Percentiles rank a stretch among this genome's conserved stretches.
Conservation (phyloP, 257 asterid genomes). For the Capsicum rhomboideum region DNA sequence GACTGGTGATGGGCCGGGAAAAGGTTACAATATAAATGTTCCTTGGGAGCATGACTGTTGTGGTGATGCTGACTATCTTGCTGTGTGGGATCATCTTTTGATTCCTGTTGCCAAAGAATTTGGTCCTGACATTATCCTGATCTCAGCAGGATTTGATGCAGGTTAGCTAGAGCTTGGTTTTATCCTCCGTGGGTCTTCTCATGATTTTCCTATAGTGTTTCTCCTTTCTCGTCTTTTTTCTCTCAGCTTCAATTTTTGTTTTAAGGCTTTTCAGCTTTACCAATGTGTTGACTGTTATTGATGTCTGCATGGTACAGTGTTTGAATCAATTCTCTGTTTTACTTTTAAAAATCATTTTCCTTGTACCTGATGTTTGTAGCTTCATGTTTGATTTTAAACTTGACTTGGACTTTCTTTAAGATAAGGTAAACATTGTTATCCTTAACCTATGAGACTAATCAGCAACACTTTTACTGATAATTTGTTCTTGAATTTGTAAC, state of each 20-base stretch:
- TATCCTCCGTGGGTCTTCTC: not conserved
- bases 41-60: constrained; percentile 85
- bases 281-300: not conserved
- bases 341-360: not conserved
- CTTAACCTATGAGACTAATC: not conserved
- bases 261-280: not conserved
- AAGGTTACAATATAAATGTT: constrained; percentile 86
- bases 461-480: not conserved
- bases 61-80: constrained; percentile 95
- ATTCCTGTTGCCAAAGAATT: constrained; percentile 87
- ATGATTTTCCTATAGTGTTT: not conserved
- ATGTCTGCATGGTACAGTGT: not conserved
- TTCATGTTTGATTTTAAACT: not conserved
- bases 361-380: not conserved
- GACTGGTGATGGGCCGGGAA: constrained; percentile 87
- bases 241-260: not conserved
- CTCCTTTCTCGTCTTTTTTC: not conserved
- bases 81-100: constrained; percentile 88
- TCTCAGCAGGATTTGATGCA: constrained; percentile 98
- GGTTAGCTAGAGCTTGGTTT: constrained; percentile 38
- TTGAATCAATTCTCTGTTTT: not conserved
- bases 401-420: not conserved
- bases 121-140: constrained; percentile 65
- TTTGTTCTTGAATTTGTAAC: not conserved
- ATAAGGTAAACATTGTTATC: not conserved